A percentile compares a stretch with the other conserved stretches of the same genome.
Evolutionary conservation across 2,329 filamentous ascomycete species (phyloP).

Genomic region (Chrysoporthe puriensis): DNA sequence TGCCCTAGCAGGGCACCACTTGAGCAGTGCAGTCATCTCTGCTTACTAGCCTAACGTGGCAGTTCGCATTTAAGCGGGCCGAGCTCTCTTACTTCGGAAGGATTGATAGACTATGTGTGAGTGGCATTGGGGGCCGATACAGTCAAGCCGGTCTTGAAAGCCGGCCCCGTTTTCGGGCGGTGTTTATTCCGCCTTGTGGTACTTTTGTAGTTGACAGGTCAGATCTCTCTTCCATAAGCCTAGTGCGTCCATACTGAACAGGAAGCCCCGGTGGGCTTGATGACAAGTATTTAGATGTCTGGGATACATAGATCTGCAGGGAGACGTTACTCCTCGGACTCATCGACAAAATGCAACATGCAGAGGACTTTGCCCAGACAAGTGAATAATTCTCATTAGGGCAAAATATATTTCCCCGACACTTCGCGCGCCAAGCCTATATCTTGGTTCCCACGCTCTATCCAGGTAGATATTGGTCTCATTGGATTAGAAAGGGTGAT

Average conservation of each 20-base stretch:
- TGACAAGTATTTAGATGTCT: background rate
- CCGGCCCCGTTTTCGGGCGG: background rate
- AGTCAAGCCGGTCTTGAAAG: background rate
- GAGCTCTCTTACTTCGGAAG: constrained; percentile 14
- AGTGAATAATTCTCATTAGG: background rate
- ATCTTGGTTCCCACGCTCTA: background rate
- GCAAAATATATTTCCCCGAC: background rate
- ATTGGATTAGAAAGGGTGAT: too few species aligned
- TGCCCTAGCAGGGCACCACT: background rate
- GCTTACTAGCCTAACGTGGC: constrained; percentile 12
- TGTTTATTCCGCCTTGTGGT: background rate
- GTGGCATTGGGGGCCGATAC: constrained; percentile 19
- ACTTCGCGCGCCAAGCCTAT: background rate
- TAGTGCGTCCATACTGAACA: background rate
- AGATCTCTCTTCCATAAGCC: background rate
- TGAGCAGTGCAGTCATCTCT: background rate
- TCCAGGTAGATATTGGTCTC: too few species aligned
- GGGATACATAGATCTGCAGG: background rate
- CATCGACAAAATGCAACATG: background rate
- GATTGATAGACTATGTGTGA: constrained; percentile 27
- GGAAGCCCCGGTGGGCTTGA: background rate
- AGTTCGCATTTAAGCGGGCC: constrained; percentile 20
- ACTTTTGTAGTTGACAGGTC: background rate
- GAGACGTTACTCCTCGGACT: background rate
- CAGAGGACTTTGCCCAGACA: background rate